A percentile compares a stretch with the other conserved stretches of the same genome.
phyloP scores from a whole-genome alignment of 805 yeast genomes.

The Starmera pachycereana region DNA sequence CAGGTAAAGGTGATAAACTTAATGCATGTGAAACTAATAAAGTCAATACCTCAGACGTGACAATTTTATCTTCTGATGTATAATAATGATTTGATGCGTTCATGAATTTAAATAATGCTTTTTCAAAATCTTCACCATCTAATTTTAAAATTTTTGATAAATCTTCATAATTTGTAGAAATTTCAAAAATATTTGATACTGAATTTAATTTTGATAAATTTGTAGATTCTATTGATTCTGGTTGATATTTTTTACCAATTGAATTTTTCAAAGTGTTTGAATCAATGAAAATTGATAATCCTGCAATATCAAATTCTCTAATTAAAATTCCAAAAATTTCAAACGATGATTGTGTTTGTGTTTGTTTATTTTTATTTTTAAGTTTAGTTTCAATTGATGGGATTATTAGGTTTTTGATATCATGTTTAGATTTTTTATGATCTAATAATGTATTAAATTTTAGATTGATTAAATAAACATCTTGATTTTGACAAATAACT shows the following conservation, averaged over 20 bases:
- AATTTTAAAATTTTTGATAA: conserved; percentile 14
- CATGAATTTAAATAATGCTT: conserved; percentile 20
- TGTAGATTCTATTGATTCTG: conserved; percentile 10
- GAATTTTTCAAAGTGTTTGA: conserved; percentile 59
- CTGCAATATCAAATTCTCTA: conserved; percentile 16
- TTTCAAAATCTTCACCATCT: conserved; percentile 19
- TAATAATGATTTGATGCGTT: conserved; percentile 38
- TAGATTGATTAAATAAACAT: conserved; percentile 27
- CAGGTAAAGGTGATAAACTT: conserved; percentile 17
- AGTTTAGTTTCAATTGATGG: conserved; percentile 1
- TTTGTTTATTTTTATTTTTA: background rate
- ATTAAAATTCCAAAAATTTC: conserved; percentile 11
- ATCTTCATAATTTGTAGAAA: conserved; percentile 7
- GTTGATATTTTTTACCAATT: conserved; percentile 44
- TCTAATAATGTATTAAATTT: conserved; percentile 18
- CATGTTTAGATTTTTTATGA: conserved; percentile 10
- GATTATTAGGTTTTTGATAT: conserved; percentile 5
- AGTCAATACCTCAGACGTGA: conserved; percentile 47
- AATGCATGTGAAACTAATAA: conserved; percentile 35
- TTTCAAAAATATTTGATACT: conserved; percentile 20
- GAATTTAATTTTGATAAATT: conserved; percentile 1
- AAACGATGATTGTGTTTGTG: no score
- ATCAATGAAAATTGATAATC: conserved; percentile 45
- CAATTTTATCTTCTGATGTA: conserved; percentile 53
- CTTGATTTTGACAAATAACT: conserved; percentile 13